A percentile compares a stretch with the other conserved stretches of the same genome.
Conservation (phyloP, 306 rosid genomes). For the Cicer pinnatifidum region DNA sequence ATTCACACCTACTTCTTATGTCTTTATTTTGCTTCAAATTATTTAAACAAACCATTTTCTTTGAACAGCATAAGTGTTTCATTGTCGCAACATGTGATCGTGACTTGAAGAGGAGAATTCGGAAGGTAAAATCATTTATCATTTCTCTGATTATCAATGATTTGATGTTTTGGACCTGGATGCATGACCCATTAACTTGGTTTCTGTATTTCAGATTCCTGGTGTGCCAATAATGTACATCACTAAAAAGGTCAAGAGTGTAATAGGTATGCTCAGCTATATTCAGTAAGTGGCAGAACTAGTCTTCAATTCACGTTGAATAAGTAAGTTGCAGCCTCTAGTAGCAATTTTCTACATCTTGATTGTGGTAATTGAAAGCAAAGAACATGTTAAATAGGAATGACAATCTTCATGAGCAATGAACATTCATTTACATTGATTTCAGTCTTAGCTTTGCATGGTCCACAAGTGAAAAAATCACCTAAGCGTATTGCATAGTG, state of each 20-base stretch:
- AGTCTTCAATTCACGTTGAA: too few relatives aligned
- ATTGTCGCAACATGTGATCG: conserved; percentile 95
- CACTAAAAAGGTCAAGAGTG: conserved; percentile 42
- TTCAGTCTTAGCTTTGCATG: too few relatives aligned
- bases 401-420: too few relatives aligned
- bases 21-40: conserved; percentile 10
- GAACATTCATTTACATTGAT: too few relatives aligned
- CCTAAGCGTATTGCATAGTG: too few relatives aligned
- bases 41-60: conserved; percentile 36
- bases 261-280: too few relatives aligned
- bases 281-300: too few relatives aligned
- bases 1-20: conserved; percentile 9
- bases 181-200: conserved; percentile 15
- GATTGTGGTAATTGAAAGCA: too few relatives aligned
- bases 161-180: conserved; percentile 5
- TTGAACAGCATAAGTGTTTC: conserved; percentile 80
- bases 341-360: too few relatives aligned
- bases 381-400: too few relatives aligned
- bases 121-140: conserved; percentile 63
- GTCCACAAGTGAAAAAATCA: too few relatives aligned
- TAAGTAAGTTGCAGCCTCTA: too few relatives aligned
- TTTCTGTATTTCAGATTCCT: conserved; percentile 66
- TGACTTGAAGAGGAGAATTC: conserved; percentile 89
- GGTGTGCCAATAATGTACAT: conserved; percentile 98
- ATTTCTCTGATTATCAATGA: not conserved